Conservation (phyloP, 192 early-diverging fungal genomes). For the Nowakowskiella sp. region DNA sequence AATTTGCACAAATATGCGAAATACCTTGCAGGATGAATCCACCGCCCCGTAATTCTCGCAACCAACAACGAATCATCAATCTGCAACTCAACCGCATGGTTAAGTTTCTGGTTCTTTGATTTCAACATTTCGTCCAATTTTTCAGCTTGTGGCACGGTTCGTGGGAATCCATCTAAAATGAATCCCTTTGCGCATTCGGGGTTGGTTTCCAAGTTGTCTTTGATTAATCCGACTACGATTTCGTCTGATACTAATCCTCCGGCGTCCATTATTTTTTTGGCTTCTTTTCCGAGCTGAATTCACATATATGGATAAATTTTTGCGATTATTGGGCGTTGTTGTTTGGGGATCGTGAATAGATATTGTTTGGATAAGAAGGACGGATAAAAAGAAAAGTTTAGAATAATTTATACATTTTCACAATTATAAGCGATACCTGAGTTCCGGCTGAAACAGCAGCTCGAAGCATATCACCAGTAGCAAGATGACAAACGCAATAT, state of each 20-base stretch:
- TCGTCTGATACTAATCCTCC: conserved; percentile 97
- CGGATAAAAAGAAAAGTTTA: conserved; percentile 9
- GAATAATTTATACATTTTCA: not conserved
- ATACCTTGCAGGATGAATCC: conserved; percentile 80
- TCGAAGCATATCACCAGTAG: conserved; percentile 98
- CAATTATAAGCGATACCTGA: conserved; percentile 33
- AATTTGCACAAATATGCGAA: conserved; percentile 12
- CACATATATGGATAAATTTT: not conserved
- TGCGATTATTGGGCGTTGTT: not conserved
- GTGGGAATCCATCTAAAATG: conserved; percentile 98
- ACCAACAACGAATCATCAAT: conserved; percentile 93
- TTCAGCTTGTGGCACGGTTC: conserved; percentile 94
- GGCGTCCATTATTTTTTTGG: conserved; percentile 99
- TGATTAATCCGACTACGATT: conserved; percentile 95
- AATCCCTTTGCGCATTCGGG: conserved; percentile 94
- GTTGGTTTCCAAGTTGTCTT: conserved; percentile 93
- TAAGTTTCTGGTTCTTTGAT: conserved; percentile 67
- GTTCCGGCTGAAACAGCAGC: conserved; percentile 90
- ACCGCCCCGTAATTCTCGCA: conserved; percentile 89
- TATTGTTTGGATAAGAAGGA: conserved; percentile 7
- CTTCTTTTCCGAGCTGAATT: conserved; percentile 71
- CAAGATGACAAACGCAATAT: conserved; percentile 95
- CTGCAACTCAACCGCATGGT: conserved; percentile 84
- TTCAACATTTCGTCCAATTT: conserved; percentile 97
- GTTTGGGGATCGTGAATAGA: too few relatives aligned